Percentiles rank a stretch among this genome's conserved stretches.
These are phyloP conservation scores for Fraxinus nigra DNA, from an alignment of 305 asterid species.

Conservation along the genomic window DNA sequence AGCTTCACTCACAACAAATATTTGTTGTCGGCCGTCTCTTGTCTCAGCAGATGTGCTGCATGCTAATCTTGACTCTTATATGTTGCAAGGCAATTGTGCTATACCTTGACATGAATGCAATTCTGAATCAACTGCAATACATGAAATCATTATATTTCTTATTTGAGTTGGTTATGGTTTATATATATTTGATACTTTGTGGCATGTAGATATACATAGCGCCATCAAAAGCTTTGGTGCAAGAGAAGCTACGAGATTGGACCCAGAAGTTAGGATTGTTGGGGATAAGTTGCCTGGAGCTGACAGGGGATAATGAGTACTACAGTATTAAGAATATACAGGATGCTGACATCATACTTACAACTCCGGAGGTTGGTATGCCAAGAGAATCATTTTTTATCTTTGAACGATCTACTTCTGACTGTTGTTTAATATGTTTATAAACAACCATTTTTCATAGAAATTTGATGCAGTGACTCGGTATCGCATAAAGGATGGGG, in stretches of 20 bases:
- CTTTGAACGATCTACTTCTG: slow-evolving; percentile 19
- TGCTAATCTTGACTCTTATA: slow-evolving; percentile 9
- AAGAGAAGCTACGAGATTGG: slow-evolving; percentile 93
- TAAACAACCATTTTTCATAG: slow-evolving; percentile 39
- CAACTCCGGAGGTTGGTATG: slow-evolving; percentile 88
- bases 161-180: slow-evolving; percentile 19
- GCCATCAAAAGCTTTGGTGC: slow-evolving; percentile 95
- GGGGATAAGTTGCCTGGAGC: slow-evolving; percentile 84
- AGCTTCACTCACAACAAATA: background rate
- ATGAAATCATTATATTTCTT: slow-evolving; percentile 8
- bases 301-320: slow-evolving; percentile 89
- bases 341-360: slow-evolving; percentile 91
- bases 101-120: slow-evolving; percentile 4
- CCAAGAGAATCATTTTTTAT: slow-evolving; percentile 9
- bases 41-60: background rate
- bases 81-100: slow-evolving; percentile 16
- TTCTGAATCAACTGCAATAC: slow-evolving; percentile 13
- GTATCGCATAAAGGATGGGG: slow-evolving; percentile 84
- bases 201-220: slow-evolving; percentile 72
- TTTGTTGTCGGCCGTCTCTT: background rate
- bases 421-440: slow-evolving; percentile 14
- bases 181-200: slow-evolving; percentile 15
- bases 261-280: slow-evolving; percentile 72
- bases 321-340: slow-evolving; percentile 64
- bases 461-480: slow-evolving; percentile 97